Conservation (phyloP, 2,329 filamentous ascomycete genomes). For the Xylaria sp. region DNA sequence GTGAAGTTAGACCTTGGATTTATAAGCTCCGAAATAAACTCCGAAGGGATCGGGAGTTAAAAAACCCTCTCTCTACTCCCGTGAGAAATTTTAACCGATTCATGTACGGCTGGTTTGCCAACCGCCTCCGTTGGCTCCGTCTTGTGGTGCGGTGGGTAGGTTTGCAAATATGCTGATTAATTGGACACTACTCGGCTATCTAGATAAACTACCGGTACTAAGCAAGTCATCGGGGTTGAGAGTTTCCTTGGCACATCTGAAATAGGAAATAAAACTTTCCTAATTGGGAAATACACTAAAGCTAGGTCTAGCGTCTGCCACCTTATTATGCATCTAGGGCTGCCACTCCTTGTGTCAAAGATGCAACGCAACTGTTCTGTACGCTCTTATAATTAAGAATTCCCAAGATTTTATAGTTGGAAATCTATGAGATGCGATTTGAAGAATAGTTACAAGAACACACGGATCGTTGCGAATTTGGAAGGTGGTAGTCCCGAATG, state of each 20-base stretch:
- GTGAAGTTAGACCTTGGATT: conserved; percentile 1
- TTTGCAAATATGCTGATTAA: conserved; percentile 9
- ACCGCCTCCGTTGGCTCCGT: not conserved
- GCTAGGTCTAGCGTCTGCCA: not conserved
- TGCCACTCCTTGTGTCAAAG: not conserved
- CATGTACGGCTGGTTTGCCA: not conserved
- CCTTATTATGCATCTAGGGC: no score
- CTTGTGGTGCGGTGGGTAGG: not conserved
- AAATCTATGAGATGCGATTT: no score
- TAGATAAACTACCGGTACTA: not conserved
- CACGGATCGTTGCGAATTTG: not conserved
- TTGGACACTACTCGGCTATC: not conserved
- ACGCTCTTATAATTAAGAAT: not conserved
- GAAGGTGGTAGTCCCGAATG: not conserved
- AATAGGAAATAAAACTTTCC: not conserved
- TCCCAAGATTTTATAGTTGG: not conserved
- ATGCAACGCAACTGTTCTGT: not conserved
- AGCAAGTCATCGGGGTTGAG: no score
- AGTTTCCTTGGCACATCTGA: not conserved
- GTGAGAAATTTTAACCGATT: not conserved
- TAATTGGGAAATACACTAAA: not conserved
- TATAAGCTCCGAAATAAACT: conserved; percentile 6
- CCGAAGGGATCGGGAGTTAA: not conserved
- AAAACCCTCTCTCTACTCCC: not conserved
- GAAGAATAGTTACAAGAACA: not conserved